These are phyloP conservation scores for Kuraishia cidri DNA, from an alignment of 805 yeast genomes.

Conservation along the genomic window DNA sequence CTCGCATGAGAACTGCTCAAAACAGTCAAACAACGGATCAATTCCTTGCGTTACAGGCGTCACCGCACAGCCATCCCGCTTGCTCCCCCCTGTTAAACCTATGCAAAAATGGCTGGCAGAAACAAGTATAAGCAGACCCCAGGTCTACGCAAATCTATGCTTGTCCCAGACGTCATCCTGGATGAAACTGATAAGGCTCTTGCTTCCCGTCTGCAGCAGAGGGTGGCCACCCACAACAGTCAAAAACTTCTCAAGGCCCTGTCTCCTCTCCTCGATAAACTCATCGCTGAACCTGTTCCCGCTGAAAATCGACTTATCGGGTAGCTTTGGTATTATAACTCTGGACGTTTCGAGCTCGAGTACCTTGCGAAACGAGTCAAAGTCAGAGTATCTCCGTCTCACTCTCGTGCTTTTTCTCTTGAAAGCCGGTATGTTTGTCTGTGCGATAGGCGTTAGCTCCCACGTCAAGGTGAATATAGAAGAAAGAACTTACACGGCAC, in stretches of 20 bases:
- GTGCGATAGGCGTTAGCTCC: background rate
- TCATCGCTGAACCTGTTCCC: slow-evolving; percentile 71
- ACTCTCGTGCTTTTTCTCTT: slow-evolving; percentile 54
- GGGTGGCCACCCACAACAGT: slow-evolving; percentile 87
- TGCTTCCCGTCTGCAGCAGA: slow-evolving; percentile 77
- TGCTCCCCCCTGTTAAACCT: no score
- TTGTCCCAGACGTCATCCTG: slow-evolving; percentile 84
- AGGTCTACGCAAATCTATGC: no score
- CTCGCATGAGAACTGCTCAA: no score
- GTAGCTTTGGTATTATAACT: slow-evolving; percentile 80
- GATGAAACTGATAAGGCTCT: slow-evolving; percentile 70
- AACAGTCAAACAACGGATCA: no score
- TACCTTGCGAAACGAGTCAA: slow-evolving; percentile 69
- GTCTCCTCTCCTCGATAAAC: slow-evolving; percentile 74
- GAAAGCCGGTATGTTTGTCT: slow-evolving; percentile 87
- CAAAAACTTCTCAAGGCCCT: slow-evolving; percentile 77
- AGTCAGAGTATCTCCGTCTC: slow-evolving; percentile 84
- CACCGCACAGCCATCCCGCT: no score
- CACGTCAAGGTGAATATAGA: background rate
- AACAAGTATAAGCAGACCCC: no score
- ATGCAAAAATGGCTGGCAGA: no score
- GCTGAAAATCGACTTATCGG: slow-evolving; percentile 65
- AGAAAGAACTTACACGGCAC: slow-evolving; percentile 39
- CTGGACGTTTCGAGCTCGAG: slow-evolving; percentile 69
- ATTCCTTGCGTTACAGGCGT: no score